Base-by-base conservation (phyloP, 495 filamentous ascomycete species). In the Lasiosphaeria hispida region DNA sequence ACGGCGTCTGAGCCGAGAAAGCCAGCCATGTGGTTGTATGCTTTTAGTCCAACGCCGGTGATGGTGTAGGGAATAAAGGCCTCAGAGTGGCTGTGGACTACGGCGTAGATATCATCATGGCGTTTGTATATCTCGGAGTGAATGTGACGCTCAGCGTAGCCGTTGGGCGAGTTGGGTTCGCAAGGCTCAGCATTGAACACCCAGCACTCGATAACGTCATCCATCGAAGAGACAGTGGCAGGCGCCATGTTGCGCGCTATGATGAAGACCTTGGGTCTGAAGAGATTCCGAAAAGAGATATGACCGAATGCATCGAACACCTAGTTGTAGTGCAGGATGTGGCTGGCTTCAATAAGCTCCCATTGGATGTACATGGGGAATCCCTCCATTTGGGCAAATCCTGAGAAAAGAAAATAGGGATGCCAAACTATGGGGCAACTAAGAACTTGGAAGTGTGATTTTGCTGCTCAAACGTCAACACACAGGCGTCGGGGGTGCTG, bases 231-330 rank as follows among this genome's bases (percentile, higher is more conserved):
- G 10, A 83, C 68, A 4, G 73, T 49, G 4, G 72, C 80, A 2
- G 80, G 78, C 8, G 77, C 77, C 7, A 78, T 56, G 60, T 68
- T 65, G 14, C 68, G 63, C 7, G 77, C 72, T 67, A 82, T 74
- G 59, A 83, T 67, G 65, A 80, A 81, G 15, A 60, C 69, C 5
- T 64, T 15, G 1, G 64, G 62, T 38, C 74, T 72, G 39, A 59
- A 11, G 0, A 76, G 77, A 55, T 83, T 64, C 1, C 80, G 71
- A 34, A 82, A 58, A 3, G 80, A 80, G 36, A 83, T 68, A 45
- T 83, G 80, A 41, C 80, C 80, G 54, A 77, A 83, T 6, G 77
- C 78, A 55, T 83, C 80, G 39, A 84, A 58, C 35, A 84, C 71
- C 19, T 64, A 62, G 33, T 80, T 69, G 44, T 66, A 43, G 48